Evolutionary conservation across 768 basidiomycete genomes (phyloP).

Genomic region (Phaffia australis): DNA sequence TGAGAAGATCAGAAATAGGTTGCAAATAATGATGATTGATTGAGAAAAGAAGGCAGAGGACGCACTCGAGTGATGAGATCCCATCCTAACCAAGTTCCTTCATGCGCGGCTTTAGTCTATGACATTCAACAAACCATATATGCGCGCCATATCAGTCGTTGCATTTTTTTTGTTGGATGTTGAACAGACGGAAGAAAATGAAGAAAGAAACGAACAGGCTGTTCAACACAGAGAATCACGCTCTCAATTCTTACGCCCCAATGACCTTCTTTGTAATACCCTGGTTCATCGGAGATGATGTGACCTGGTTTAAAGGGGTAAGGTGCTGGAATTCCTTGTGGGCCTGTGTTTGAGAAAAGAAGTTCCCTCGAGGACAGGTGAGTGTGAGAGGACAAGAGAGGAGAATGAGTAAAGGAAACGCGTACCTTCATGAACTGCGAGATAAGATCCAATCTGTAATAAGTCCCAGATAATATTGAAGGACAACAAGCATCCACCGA

Average conservation of each 20-base stretch:
- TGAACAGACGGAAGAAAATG: neutral
- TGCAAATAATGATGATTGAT: conserved; percentile 16
- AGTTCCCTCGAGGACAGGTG: neutral
- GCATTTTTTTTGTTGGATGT: neutral
- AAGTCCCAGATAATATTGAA: neutral
- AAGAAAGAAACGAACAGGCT: neutral
- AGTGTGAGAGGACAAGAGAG: neutral
- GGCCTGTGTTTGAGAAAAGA: conserved; percentile 38
- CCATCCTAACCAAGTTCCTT: neutral
- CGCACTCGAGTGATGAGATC: neutral
- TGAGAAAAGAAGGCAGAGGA: neutral
- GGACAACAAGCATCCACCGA: no score
- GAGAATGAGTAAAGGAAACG: neutral
- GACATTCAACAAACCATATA: neutral
- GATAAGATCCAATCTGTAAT: conserved; percentile 33
- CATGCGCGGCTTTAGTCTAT: no score
- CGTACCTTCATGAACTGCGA: conserved; percentile 35
- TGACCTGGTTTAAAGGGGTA: conserved; percentile 71
- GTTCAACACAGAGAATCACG: conserved; percentile 7
- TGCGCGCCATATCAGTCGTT: no score
- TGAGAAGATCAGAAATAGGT: neutral
- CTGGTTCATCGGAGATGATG: conserved; percentile 48
- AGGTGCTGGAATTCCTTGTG: conserved; percentile 61
- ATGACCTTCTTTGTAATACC: conserved; percentile 51
- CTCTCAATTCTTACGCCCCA: conserved; percentile 93